Evolutionary conservation across 257 asterid species (phyloP).

Genomic region (Primulina tabacum): DNA sequence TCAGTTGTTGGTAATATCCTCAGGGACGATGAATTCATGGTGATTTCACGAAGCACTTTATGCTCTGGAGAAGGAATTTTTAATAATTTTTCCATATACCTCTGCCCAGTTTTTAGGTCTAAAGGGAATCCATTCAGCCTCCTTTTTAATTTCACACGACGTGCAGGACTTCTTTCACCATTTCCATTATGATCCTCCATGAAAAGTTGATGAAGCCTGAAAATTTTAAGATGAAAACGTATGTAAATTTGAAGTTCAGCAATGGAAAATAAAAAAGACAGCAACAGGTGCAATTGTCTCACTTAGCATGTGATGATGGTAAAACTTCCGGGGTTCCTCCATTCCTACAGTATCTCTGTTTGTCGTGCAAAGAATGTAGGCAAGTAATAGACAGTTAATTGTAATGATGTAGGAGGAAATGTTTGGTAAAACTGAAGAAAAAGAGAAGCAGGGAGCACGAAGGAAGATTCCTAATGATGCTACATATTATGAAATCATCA

Average conservation of each 20-base stretch:
- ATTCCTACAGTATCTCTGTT: constrained; percentile 72
- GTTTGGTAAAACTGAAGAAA: background rate
- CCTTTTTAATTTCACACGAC: constrained; percentile 72
- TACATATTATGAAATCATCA: background rate
- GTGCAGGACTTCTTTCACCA: constrained; percentile 48
- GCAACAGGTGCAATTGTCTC: constrained; percentile 25
- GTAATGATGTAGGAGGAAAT: background rate
- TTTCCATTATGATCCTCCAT: constrained; percentile 70
- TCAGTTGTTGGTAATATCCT: constrained; percentile 31
- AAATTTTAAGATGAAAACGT: constrained; percentile 23
- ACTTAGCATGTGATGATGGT: constrained; percentile 71
- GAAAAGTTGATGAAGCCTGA: constrained; percentile 87
- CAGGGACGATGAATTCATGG: constrained; percentile 34
- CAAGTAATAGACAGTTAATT: background rate
- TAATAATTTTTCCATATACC: constrained; percentile 80
- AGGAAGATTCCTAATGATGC: background rate
- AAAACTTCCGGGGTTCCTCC: constrained; percentile 67
- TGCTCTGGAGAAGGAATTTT: constrained; percentile 67
- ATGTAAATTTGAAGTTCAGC: background rate
- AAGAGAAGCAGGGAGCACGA: background rate
- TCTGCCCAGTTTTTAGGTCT: constrained; percentile 58
- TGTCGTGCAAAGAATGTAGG: constrained; percentile 18
- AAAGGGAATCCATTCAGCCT: constrained; percentile 80
- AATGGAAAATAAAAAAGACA: constrained; percentile 9
- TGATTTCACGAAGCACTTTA: constrained; percentile 54